Base-by-base conservation (phyloP, 148 eudicot species). In the Rhododendron henanense region DNA sequence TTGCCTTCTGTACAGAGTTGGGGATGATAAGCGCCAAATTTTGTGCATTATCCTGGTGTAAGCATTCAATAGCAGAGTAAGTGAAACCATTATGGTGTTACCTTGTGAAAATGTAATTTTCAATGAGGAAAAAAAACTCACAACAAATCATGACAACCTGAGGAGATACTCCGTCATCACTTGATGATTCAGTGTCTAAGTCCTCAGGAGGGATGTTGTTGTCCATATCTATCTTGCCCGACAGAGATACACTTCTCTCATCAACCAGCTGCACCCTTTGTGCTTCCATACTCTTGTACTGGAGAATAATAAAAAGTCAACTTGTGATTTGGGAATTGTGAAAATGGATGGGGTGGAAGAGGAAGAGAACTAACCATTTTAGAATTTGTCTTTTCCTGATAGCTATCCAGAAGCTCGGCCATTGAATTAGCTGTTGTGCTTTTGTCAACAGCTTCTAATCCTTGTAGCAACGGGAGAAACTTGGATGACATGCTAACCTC, bases 351-450 rank as follows among this genome's bases (percentile, higher is more conserved):
- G 76, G 61, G 37, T 41, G 5, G 82, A 10, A 11, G 14, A 73
- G 50, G 63, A 84, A 83, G 78, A 91, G 74, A 83, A 23, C 79
- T 65, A 82, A 93, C 98, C 93, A 48, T 84, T 85, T 88, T 86
- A 9, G 83, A 59, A 73, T 88, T 90, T 65, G 84, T 88, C 59
- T 86, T 89, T 63, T 89, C 92, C 84, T 87, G 91, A 51, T 92
- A 91, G 86, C 88, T 87, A 78, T 92, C 93, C 35, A 93, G 90
- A 87, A 93, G 92, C 85, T 93, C 96, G 83, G 91, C 90, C 93
- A 55, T 63, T 55, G 86, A 69, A 41, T 86, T 90, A 41, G 91
- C 75, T 13, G 76, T 73, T 28, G 71, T 84, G 85, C 47, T 65
- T 45, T 75, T 69, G 69, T 87, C 80, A 84, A 75, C 65, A 88